Percentiles rank a stretch among this genome's conserved stretches.
phyloP scores from a whole-genome alignment of 2,329 filamentous ascomycete genomes.

The Colletotrichum musae region DNA sequence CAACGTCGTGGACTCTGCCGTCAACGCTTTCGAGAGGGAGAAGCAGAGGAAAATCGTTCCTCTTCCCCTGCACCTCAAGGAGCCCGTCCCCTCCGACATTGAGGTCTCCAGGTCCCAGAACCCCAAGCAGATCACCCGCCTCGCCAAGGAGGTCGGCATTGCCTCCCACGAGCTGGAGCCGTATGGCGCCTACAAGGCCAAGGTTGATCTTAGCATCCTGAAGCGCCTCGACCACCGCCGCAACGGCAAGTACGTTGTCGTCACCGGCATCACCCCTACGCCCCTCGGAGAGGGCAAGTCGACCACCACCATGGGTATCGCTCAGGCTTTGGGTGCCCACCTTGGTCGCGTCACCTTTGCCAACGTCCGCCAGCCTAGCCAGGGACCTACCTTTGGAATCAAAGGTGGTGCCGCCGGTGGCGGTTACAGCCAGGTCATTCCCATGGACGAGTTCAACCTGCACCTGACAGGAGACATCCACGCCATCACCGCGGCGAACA shows the following conservation, averaged over 20 bases:
- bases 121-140: constrained; percentile 89
- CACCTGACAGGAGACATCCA: constrained; percentile 98
- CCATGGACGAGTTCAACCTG: constrained; percentile 99
- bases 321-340: constrained; percentile 92
- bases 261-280: constrained; percentile 96
- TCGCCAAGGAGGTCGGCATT: constrained; percentile 91
- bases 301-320: constrained; percentile 95
- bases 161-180: constrained; percentile 91
- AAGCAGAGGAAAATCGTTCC: constrained; percentile 85
- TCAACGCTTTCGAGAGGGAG: constrained; percentile 84
- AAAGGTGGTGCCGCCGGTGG: constrained; percentile 98
- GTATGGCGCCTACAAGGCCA: constrained; percentile 95
- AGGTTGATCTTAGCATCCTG: constrained; percentile 87
- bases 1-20: constrained; percentile 92
- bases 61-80: constrained; percentile 83
- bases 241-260: constrained; percentile 91
- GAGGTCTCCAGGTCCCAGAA: constrained; percentile 89
- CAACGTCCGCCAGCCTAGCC: constrained; percentile 96
- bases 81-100: constrained; percentile 95
- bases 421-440: constrained; percentile 98
- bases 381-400: constrained; percentile 98
- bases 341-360: constrained; percentile 91
- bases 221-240: constrained; percentile 88
- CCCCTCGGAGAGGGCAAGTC: constrained; percentile 98
- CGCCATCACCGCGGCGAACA: constrained; percentile 97